Percentiles rank a stretch among this genome's conserved stretches.
These are phyloP conservation scores for Pseudofabraea citricarpa DNA, from an alignment of 2,329 filamentous ascomycete genomes.

Conservation along the genomic window DNA sequence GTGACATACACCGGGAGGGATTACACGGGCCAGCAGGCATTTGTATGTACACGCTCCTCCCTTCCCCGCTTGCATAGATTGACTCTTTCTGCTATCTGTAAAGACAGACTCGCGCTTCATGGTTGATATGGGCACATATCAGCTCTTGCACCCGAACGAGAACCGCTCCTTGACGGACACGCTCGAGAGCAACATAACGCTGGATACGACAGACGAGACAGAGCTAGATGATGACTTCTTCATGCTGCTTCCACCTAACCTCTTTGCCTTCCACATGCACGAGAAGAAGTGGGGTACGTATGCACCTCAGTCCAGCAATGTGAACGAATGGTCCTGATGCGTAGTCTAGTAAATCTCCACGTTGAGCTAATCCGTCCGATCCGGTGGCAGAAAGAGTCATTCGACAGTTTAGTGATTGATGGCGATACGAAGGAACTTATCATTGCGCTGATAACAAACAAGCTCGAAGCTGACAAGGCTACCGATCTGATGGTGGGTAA, in stretches of 20 bases:
- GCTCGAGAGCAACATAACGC: too few relatives aligned
- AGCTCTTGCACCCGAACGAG: background rate
- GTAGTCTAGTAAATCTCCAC: slow-evolving; percentile 2
- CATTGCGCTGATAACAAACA: slow-evolving; percentile 40
- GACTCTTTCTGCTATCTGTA: background rate
- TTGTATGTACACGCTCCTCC: too few relatives aligned
- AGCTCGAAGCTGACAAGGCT: slow-evolving; percentile 18
- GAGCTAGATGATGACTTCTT: background rate
- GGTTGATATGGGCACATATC: background rate
- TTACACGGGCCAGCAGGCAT: background rate
- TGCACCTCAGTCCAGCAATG: background rate
- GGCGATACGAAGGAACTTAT: slow-evolving; percentile 41
- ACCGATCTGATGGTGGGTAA: slow-evolving; percentile 23
- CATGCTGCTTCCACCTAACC: background rate
- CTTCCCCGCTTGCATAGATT: background rate
- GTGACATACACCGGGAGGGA: background rate
- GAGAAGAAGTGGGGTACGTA: slow-evolving; percentile 8
- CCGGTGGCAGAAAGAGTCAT: slow-evolving; percentile 37
- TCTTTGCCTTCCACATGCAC: slow-evolving; percentile 6
- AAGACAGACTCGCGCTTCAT: background rate
- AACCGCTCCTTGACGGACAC: too few relatives aligned
- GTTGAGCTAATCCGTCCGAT: slow-evolving; percentile 4
- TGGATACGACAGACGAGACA: background rate
- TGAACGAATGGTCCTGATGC: background rate
- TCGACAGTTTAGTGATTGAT: slow-evolving; percentile 39